phyloP scores from a whole-genome alignment of 108 stramenopile genomes.

The Conticribra guillardii region DNA sequence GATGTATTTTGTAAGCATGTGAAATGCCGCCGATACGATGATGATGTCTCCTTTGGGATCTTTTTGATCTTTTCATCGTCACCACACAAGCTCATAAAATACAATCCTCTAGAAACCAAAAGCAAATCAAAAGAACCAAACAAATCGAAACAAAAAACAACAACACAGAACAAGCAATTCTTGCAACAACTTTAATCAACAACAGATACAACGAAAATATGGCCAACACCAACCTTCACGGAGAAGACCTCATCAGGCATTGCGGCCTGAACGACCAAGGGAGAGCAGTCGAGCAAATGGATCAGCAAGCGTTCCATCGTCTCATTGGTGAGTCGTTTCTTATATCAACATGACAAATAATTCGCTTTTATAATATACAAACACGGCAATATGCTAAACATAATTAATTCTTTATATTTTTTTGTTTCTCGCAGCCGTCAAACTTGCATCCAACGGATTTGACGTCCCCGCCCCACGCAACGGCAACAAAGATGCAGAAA shows the following conservation, averaged over 20 bases:
- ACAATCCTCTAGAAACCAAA: too few species aligned
- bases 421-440: constrained; percentile 42
- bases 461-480: constrained; percentile 40
- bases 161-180: too few species aligned
- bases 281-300: constrained; percentile 43
- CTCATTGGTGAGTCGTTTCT: constrained; percentile 31
- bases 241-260: constrained; percentile 54
- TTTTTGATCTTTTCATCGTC: too few species aligned
- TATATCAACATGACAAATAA: neutral
- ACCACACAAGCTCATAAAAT: too few species aligned
- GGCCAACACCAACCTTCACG: constrained; percentile 38
- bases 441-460: constrained; percentile 59
- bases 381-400: neutral
- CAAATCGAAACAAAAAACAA: too few species aligned
- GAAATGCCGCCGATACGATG: too few species aligned
- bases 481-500: constrained; percentile 35
- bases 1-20: too few species aligned
- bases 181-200: too few species aligned
- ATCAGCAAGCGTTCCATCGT: constrained; percentile 43
- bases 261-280: constrained; percentile 57
- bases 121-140: too few species aligned
- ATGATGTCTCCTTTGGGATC: too few species aligned
- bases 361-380: neutral
- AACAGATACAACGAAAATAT: too few species aligned
- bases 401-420: neutral